Conservation (phyloP, 1,139 yeast genomes). For the Protomyces macrosporus region DNA sequence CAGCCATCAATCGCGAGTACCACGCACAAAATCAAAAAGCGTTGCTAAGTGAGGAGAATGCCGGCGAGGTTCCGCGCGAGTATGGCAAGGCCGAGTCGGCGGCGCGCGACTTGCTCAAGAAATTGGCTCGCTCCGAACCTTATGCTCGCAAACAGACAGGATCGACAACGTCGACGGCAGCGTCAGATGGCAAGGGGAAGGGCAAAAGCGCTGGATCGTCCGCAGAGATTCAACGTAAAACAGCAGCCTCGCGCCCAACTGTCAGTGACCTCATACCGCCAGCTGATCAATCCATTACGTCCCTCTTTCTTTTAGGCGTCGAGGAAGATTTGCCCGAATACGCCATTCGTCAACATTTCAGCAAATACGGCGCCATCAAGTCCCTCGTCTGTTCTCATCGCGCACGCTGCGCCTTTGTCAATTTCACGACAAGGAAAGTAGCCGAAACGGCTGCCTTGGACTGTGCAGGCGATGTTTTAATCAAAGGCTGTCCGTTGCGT, state of each 20-base stretch:
- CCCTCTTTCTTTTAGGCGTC: conserved; percentile 71
- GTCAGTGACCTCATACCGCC: conserved; percentile 48
- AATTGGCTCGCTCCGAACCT: conserved; percentile 43
- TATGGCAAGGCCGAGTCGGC: conserved; percentile 39
- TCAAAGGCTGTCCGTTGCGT: conserved; percentile 51
- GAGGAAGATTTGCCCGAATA: conserved; percentile 63
- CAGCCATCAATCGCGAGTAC: conserved; percentile 39
- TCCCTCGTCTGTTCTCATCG: conserved; percentile 53
- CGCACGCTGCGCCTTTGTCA: conserved; percentile 62
- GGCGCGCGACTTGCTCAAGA: conserved; percentile 41
- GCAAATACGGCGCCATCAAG: conserved; percentile 46
- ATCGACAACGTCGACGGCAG: conserved; percentile 15
- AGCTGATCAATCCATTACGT: conserved; percentile 41
- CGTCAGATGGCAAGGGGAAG: not conserved
- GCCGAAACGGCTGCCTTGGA: conserved; percentile 55
- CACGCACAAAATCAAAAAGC: conserved; percentile 40
- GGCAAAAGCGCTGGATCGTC: not conserved
- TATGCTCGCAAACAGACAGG: conserved; percentile 34
- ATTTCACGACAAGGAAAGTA: conserved; percentile 46
- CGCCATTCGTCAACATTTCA: conserved; percentile 49
- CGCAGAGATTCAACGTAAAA: conserved; percentile 6
- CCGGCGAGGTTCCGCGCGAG: conserved; percentile 39
- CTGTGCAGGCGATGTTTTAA: conserved; percentile 38
- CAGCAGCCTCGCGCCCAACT: conserved; percentile 23
- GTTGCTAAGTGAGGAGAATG: conserved; percentile 24